Percentiles rank a stretch among this genome's conserved stretches.
phyloP scores from a whole-genome alignment of 2,329 filamentous ascomycete species.

The Penicillium glabrum region DNA sequence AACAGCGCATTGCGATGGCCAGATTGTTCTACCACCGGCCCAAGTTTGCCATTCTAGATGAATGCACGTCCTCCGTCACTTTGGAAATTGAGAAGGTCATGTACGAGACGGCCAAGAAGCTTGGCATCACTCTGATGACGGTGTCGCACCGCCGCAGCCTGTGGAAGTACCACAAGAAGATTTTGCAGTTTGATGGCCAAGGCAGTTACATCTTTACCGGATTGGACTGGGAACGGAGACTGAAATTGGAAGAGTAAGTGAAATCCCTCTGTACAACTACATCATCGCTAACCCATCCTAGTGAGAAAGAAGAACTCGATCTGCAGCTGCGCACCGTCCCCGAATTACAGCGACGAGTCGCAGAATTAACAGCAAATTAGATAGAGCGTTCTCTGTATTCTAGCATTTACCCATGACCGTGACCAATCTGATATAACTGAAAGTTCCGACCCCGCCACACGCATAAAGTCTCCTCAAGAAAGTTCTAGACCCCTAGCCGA shows the following conservation, averaged over 20 bases:
- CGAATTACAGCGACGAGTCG: constrained; percentile 81
- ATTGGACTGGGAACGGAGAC: constrained; percentile 80
- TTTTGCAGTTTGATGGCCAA: constrained; percentile 95
- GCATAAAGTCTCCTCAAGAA: no score
- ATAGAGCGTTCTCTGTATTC: background rate
- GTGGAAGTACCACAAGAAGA: constrained; percentile 95
- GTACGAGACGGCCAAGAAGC: constrained; percentile 91
- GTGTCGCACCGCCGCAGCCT: constrained; percentile 87
- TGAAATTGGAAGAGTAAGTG: constrained; percentile 78
- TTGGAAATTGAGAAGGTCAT: constrained; percentile 92
- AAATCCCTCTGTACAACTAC: background rate
- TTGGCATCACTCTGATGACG: constrained; percentile 95
- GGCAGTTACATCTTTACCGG: constrained; percentile 86
- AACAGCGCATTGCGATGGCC: constrained; percentile 96
- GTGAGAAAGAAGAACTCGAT: constrained; percentile 91
- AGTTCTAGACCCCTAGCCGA: background rate
- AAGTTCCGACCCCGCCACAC: no score
- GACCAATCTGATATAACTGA: background rate
- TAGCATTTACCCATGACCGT: background rate
- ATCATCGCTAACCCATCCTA: constrained; percentile 26
- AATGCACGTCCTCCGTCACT: constrained; percentile 94
- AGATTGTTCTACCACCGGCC: constrained; percentile 91
- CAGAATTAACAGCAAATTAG: constrained; percentile 64
- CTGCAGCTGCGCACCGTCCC: constrained; percentile 80
- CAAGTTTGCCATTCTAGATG: constrained; percentile 92